A percentile compares a stretch with the other conserved stretches of the same genome.
Conservation (phyloP, 192 early-diverging fungal species). For the Spinellus fusiger region DNA sequence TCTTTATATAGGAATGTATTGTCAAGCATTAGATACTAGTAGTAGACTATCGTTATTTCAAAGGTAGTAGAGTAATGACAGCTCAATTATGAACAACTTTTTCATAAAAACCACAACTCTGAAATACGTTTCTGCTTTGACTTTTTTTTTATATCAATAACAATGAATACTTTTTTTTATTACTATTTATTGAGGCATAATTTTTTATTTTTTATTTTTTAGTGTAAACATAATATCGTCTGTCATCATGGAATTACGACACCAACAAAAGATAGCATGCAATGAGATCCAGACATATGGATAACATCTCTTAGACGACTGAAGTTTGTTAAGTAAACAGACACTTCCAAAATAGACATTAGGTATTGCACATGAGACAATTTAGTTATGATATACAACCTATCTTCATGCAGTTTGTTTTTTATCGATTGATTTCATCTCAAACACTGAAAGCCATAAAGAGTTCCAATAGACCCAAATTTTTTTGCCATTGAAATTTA, state of each 20-base stretch:
- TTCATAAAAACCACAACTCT: too few relatives aligned
- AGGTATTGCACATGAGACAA: constrained; percentile 4
- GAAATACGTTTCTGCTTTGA: too few relatives aligned
- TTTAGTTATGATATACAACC: constrained; percentile 12
- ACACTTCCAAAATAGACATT: constrained; percentile 9
- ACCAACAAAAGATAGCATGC: constrained; percentile 5
- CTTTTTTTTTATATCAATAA: constrained; percentile 11
- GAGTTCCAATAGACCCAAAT: constrained; percentile 7
- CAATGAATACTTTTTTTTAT: constrained; percentile 2
- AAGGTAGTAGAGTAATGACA: constrained; percentile 1
- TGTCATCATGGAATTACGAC: constrained; percentile 7
- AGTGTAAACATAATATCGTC: constrained; percentile 9
- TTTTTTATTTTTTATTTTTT: constrained; percentile 10
- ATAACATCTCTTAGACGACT: constrained; percentile 1
- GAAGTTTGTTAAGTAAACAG: constrained; percentile 12
- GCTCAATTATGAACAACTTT: too few relatives aligned
- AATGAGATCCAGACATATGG: constrained; percentile 1
- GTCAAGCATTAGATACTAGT: neutral
- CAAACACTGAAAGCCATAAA: constrained; percentile 3
- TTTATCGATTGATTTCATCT: neutral
- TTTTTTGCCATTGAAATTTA: constrained; percentile 5
- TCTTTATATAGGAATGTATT: neutral
- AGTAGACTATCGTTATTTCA: neutral
- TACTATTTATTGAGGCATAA: constrained; percentile 8
- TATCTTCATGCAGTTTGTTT: neutral